phyloP scores from a whole-genome alignment of 768 basidiomycete genomes.

The Xerocomellus amylosporus region DNA sequence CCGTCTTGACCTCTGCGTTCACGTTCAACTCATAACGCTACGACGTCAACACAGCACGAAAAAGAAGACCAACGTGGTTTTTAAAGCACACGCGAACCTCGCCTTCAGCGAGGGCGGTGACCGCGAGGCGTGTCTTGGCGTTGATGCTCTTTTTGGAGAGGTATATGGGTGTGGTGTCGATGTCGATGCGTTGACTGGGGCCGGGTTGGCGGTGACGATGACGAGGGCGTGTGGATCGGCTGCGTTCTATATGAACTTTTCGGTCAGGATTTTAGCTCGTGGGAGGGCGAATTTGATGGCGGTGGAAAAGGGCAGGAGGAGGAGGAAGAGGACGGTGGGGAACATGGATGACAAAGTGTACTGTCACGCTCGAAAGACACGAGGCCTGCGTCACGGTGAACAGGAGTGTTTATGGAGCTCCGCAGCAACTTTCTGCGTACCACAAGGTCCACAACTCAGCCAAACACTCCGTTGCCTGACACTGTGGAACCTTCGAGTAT shows the following conservation, averaged over 20 bases:
- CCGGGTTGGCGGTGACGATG: conserved; percentile 92
- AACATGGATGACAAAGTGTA: neutral
- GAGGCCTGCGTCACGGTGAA: neutral
- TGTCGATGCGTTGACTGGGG: conserved; percentile 53
- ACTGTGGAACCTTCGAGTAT: neutral
- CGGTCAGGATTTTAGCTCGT: conserved; percentile 59
- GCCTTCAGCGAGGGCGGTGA: conserved; percentile 90
- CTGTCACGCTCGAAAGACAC: neutral
- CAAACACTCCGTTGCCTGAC: neutral
- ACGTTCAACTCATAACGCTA: too few relatives aligned
- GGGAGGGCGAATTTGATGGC: conserved; percentile 86
- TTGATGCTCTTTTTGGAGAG: conserved; percentile 77
- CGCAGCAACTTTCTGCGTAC: neutral
- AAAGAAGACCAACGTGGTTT: conserved; percentile 56
- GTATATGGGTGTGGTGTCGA: too few relatives aligned
- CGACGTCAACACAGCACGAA: too few relatives aligned
- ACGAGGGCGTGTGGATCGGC: conserved; percentile 85
- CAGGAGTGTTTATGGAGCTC: neutral
- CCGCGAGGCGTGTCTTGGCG: conserved; percentile 88
- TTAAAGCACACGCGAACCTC: conserved; percentile 95
- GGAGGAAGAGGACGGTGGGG: conserved; percentile 10
- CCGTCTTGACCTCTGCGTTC: too few relatives aligned
- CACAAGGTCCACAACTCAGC: neutral
- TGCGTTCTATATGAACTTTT: conserved; percentile 95
- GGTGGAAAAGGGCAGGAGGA: conserved; percentile 13